A percentile compares a stretch with the other conserved stretches of the same genome.
phyloP scores from a whole-genome alignment of 78 protist genomes.

The Neovahlkampfia damariscottae region DNA sequence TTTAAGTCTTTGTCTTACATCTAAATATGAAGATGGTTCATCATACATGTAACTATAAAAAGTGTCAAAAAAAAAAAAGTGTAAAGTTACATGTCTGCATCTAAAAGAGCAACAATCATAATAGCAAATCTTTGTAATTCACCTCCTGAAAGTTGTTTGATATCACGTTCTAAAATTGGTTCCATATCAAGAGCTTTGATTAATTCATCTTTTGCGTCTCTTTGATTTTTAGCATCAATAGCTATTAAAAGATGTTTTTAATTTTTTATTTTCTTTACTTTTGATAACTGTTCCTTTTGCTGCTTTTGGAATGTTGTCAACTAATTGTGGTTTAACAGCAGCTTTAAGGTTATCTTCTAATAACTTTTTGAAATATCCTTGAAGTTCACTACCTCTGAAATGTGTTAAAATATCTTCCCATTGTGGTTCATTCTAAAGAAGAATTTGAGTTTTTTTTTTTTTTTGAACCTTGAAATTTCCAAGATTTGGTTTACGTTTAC shows the following conservation, averaged over 20 bases:
- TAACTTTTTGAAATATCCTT: slow-evolving; percentile 82
- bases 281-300: slow-evolving; percentile 76
- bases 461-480: slow-evolving; percentile 73
- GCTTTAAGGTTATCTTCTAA: slow-evolving; percentile 90
- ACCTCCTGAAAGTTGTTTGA: slow-evolving; percentile 94
- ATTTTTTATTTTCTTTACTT: slow-evolving; percentile 43
- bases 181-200: slow-evolving; percentile 51
- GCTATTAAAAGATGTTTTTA: too few relatives aligned
- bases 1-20: slow-evolving; percentile 93
- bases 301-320: slow-evolving; percentile 89
- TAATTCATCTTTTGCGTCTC: background rate
- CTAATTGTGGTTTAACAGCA: slow-evolving; percentile 98
- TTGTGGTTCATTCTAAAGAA: slow-evolving; percentile 81
- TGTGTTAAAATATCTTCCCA: slow-evolving; percentile 94
- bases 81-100: background rate
- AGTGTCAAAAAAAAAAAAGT: slow-evolving; percentile 27
- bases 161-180: slow-evolving; percentile 49
- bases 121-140: slow-evolving; percentile 99
- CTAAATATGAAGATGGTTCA: slow-evolving; percentile 98
- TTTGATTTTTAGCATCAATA: too few relatives aligned
- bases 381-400: slow-evolving; percentile 98
- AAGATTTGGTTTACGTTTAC: slow-evolving; percentile 95
- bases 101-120: slow-evolving; percentile 46
- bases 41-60: slow-evolving; percentile 96
- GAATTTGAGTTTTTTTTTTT: too few relatives aligned